Conservation (phyloP, 148 eudicot species). For the Fagopyrum esculentum region DNA sequence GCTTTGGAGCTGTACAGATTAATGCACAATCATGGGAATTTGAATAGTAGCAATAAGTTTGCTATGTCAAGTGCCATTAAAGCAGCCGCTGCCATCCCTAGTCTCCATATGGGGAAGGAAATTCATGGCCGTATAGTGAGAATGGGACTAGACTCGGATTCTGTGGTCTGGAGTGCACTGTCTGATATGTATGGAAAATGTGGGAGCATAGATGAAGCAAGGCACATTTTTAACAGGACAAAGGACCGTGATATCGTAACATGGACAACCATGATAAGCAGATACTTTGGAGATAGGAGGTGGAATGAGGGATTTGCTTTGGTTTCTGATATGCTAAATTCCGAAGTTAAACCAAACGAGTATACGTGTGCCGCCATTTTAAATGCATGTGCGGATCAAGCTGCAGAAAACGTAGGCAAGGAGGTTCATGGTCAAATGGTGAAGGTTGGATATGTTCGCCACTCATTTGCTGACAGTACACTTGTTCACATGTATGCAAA, state of each 20-base stretch:
- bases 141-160: conserved; percentile 44
- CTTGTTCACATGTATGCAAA: conserved; percentile 47
- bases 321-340: conserved; percentile 34
- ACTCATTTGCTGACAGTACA: conserved; percentile 34
- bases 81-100: conserved; percentile 35
- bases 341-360: conserved; percentile 34
- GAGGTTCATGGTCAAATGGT: conserved; percentile 50
- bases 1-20: conserved; percentile 44
- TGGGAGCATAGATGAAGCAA: conserved; percentile 46
- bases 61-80: conserved; percentile 47
- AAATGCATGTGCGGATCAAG: conserved; percentile 48
- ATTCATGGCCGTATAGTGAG: conserved; percentile 52
- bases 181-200: conserved; percentile 61
- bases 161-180: conserved; percentile 53
- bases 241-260: conserved; percentile 49
- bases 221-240: conserved; percentile 40
- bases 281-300: conserved; percentile 52
- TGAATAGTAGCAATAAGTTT: conserved; percentile 31
- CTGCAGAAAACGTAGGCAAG: conserved; percentile 38
- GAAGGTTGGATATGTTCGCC: conserved; percentile 27
- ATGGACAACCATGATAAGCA: conserved; percentile 53
- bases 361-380: conserved; percentile 44
- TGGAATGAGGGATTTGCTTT: conserved; percentile 38
- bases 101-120: conserved; percentile 41
- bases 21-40: conserved; percentile 30